These are phyloP conservation scores for Colletotrichum orchidophilum DNA, from an alignment of 2,329 filamentous ascomycete genomes.

Conservation along the genomic window DNA sequence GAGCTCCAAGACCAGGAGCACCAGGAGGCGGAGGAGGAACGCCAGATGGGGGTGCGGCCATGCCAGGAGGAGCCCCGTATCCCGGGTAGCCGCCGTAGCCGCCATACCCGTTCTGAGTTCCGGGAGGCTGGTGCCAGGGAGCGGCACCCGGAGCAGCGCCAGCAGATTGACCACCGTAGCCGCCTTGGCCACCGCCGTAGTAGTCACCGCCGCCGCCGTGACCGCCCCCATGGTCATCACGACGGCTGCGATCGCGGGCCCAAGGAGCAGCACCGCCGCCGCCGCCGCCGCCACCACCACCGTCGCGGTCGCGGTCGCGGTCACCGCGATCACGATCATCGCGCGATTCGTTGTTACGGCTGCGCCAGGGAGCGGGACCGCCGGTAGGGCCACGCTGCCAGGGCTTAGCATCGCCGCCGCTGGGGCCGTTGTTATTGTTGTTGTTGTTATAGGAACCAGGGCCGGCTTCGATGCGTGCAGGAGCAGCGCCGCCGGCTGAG, in stretches of 20 bases:
- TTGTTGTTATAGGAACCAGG: constrained; percentile 70
- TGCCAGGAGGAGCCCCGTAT: constrained; percentile 64
- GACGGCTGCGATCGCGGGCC: constrained; percentile 65
- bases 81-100: constrained; percentile 64
- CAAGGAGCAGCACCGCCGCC: constrained; percentile 66
- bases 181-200: constrained; percentile 48
- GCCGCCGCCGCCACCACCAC: constrained; percentile 51
- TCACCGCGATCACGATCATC: constrained; percentile 45
- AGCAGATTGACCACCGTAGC: constrained; percentile 37
- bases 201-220: constrained; percentile 58
- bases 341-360: constrained; percentile 62
- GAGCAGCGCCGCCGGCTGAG: constrained; percentile 67
- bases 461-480: constrained; percentile 87
- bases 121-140: constrained; percentile 70
- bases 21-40: constrained; percentile 39
- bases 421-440: constrained; percentile 59
- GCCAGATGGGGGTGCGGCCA: constrained; percentile 52
- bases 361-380: constrained; percentile 83
- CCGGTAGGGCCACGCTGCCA: constrained; percentile 90
- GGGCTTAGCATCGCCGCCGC: constrained; percentile 73
- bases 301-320: constrained; percentile 41
- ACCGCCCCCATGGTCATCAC: constrained; percentile 55
- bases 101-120: constrained; percentile 58
- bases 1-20: constrained; percentile 58
- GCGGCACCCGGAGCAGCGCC: constrained; percentile 40